A percentile compares a stretch with the other conserved stretches of the same genome.
These are phyloP conservation scores for Paspalum vaginatum DNA, from an alignment of 176 grass and related monocot genomes.

Conservation along the genomic window DNA sequence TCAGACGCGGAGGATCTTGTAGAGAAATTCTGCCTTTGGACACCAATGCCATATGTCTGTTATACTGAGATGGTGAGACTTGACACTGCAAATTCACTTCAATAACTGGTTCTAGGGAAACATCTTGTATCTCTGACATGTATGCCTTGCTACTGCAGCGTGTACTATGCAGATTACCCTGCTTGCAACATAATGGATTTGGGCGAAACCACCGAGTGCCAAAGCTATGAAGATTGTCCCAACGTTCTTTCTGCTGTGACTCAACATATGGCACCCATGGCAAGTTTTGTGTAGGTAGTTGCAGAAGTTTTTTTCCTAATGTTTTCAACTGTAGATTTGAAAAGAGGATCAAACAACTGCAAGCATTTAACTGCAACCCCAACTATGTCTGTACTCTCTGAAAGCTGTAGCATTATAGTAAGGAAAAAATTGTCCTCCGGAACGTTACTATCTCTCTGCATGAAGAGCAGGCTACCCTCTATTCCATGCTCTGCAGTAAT, in stretches of 20 bases:
- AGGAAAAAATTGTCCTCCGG: neutral
- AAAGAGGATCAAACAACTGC: slow-evolving; percentile 3
- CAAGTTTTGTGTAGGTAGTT: neutral
- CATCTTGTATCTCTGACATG: neutral
- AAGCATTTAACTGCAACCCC: neutral
- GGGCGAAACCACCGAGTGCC: neutral
- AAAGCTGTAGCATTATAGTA: neutral
- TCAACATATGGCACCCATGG: neutral
- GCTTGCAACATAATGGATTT: slow-evolving; percentile 26
- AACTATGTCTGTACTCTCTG: neutral
- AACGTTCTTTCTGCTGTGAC: neutral
- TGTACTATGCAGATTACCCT: neutral
- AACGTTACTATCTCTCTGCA: neutral
- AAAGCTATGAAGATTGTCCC: neutral
- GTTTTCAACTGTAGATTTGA: neutral
- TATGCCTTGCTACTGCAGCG: neutral
- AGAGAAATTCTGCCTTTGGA: neutral
- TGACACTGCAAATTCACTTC: neutral
- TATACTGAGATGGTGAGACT: neutral
- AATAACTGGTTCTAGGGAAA: neutral
- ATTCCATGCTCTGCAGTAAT: neutral
- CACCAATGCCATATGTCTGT: neutral
- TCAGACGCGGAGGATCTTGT: neutral
- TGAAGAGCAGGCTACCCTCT: neutral
- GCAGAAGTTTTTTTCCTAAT: neutral